These are phyloP conservation scores for Exserohilum rostratum DNA, from an alignment of 2,329 filamentous ascomycete genomes.

Conservation along the genomic window DNA sequence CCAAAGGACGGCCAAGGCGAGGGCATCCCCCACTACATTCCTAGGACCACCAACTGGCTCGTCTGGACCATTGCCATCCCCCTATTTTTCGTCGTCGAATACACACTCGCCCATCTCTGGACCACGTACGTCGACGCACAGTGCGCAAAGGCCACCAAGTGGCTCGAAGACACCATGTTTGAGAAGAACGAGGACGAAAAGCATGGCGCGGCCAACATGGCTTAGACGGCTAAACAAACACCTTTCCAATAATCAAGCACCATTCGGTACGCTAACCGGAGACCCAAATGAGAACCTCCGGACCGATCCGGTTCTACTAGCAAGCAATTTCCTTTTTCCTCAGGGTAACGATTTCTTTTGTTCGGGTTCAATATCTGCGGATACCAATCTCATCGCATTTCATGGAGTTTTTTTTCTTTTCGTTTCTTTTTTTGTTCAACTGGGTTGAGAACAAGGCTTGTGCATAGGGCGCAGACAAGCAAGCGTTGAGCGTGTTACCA, in stretches of 20 bases:
- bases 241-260: neutral
- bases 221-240: slow-evolving; percentile 16
- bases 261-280: neutral
- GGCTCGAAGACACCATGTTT: slow-evolving; percentile 57
- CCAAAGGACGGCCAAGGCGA: slow-evolving; percentile 49
- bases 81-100: slow-evolving; percentile 55
- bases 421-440: neutral
- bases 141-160: slow-evolving; percentile 57
- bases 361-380: slow-evolving; percentile 4
- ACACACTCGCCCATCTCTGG: slow-evolving; percentile 57
- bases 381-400: slow-evolving; percentile 12
- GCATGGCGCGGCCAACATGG: slow-evolving; percentile 34
- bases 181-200: slow-evolving; percentile 51
- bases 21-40: slow-evolving; percentile 51
- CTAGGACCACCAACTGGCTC: slow-evolving; percentile 46
- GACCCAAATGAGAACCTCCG: slow-evolving; percentile 16
- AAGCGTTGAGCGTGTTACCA: slow-evolving; percentile 1
- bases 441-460: neutral
- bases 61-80: slow-evolving; percentile 54
- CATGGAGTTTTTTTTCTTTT: slow-evolving; percentile 3
- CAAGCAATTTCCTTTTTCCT: neutral
- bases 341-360: slow-evolving; percentile 11
- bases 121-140: slow-evolving; percentile 59
- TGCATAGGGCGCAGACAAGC: slow-evolving; percentile 3
- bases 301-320: neutral